Base-by-base conservation (phyloP, 192 early-diverging fungal genomes). In the Coemansia sp. region DNA sequence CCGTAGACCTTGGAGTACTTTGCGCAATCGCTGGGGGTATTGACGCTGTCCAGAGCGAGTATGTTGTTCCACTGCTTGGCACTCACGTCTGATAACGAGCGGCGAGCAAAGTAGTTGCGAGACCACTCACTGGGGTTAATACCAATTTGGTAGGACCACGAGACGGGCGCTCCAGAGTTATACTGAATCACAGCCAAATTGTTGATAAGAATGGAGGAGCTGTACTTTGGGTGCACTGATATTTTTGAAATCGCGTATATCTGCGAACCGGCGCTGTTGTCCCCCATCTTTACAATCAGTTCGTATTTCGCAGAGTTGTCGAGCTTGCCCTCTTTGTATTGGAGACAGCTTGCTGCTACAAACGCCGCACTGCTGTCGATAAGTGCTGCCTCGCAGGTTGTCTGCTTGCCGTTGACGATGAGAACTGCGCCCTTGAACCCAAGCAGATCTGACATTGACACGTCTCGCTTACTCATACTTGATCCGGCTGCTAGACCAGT, bases 121-220 rank as follows among this genome's bases (percentile, higher is more conserved):
- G 37, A 29, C 74, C 74, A 77, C 27, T 70, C 68, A 17, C 24
- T 37, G 1, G 68, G 68, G 36, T 77, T 60, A 4, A 71, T 63
- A 27, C 59, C 74, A 58, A 77, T 63, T 24, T 63, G 66, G 26
- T 67, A 67, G 43, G 53, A 37, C 74, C 74, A 77, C 6, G 10
- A 18, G 14, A 52, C 32, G 0, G 33, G 7, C 4, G 17, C 6
- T 4, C 34, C 52, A 0, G 35, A 19, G 18, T 59, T 63, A 26
- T 67, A 77, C 58, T 77, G 68, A 9, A 77, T 36, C 8, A 77
- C 58, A 1, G 74, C 74, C 22, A 77, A 42, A 40, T 77, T 77
- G 35, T 77, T 77, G 55, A 68, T 44, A 46, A 50, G 64, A 4
- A 61, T 64, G 0, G 26, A 7, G 0, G 68, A 14, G 17, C 70